Percentiles rank a stretch among this genome's conserved stretches.
Evolutionary conservation across 495 filamentous ascomycete species (phyloP).

Genomic region (Hypoxylon trugodes): DNA sequence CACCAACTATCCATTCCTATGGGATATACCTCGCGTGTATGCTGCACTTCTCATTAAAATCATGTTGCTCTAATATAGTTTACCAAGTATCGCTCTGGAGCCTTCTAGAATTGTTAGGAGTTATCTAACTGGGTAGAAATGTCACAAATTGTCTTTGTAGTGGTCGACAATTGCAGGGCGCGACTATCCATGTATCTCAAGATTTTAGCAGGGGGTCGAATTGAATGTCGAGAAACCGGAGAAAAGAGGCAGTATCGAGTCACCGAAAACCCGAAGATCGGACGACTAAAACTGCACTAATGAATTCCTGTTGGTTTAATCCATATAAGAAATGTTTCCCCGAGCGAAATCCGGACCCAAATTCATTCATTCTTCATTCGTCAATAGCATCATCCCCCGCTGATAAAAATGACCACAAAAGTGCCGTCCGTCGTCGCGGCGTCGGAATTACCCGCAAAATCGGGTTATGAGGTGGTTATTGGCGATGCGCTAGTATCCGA

Average conservation of each 20-base stretch:
- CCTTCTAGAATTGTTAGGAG: too few species aligned
- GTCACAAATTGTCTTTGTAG: too few species aligned
- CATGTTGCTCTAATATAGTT: too few species aligned
- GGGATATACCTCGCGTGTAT: too few species aligned
- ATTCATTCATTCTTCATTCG: not conserved
- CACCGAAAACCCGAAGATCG: slow-evolving; percentile 1
- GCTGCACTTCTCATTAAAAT: too few species aligned
- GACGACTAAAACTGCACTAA: not conserved
- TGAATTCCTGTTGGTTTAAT: not conserved
- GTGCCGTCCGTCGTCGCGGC: slow-evolving; percentile 3
- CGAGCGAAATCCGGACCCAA: not conserved
- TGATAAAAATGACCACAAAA: slow-evolving; percentile 26
- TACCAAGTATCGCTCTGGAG: too few species aligned
- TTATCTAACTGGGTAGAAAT: too few species aligned
- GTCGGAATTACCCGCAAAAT: not conserved
- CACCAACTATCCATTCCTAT: too few species aligned
- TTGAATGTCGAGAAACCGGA: not conserved
- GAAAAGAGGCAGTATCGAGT: not conserved
- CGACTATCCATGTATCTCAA: not conserved
- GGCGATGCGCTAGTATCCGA: slow-evolving; percentile 45
- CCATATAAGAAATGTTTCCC: not conserved
- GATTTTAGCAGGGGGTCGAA: not conserved
- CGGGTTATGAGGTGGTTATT: slow-evolving; percentile 29
- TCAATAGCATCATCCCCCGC: not conserved
- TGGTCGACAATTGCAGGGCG: slow-evolving; percentile 1